phyloP scores from a whole-genome alignment of 164 flowering plant genomes.

The Berberis vulgaris region DNA sequence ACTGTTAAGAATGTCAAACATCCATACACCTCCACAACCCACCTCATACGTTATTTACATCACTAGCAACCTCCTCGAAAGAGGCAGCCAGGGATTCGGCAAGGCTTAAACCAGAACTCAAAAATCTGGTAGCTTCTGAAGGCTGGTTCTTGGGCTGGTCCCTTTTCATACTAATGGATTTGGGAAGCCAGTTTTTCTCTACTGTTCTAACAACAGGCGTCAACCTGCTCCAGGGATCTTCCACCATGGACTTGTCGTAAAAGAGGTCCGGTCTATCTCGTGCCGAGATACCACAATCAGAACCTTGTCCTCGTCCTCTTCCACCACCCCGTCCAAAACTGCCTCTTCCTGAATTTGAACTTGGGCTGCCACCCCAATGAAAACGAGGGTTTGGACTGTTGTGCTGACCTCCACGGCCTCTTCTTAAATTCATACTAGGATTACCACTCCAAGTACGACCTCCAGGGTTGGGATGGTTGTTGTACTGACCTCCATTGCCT shows the following conservation, averaged over 20 bases:
- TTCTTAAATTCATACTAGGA: conserved; percentile 20
- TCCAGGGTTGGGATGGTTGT: conserved; percentile 18
- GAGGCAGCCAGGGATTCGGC: conserved; percentile 67
- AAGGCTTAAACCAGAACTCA: conserved; percentile 37
- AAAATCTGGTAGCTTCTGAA: conserved; percentile 18
- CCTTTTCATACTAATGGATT: conserved; percentile 35
- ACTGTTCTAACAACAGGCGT: conserved; percentile 39
- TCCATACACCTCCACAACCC: not conserved
- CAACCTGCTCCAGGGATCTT: conserved; percentile 71
- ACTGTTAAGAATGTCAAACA: not conserved
- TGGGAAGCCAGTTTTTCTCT: conserved; percentile 35
- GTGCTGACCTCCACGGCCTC: conserved; percentile 15
- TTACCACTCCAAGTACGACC: conserved; percentile 20
- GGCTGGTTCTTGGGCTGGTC: conserved; percentile 6
- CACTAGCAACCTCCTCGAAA: conserved; percentile 34
- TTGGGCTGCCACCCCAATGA: conserved; percentile 20
- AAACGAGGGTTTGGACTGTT: conserved; percentile 4
- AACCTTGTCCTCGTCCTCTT: conserved; percentile 35
- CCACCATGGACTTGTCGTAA: conserved; percentile 61
- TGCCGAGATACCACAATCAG: conserved; percentile 21
- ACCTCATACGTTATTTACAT: conserved; percentile 13
- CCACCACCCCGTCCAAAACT: conserved; percentile 28
- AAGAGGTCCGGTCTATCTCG: conserved; percentile 28
- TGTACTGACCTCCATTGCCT: conserved; percentile 7
- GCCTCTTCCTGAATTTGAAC: conserved; percentile 29